Conservation (phyloP, 129 eudicot species). For the Chrysanthemum lavandulifolium region DNA sequence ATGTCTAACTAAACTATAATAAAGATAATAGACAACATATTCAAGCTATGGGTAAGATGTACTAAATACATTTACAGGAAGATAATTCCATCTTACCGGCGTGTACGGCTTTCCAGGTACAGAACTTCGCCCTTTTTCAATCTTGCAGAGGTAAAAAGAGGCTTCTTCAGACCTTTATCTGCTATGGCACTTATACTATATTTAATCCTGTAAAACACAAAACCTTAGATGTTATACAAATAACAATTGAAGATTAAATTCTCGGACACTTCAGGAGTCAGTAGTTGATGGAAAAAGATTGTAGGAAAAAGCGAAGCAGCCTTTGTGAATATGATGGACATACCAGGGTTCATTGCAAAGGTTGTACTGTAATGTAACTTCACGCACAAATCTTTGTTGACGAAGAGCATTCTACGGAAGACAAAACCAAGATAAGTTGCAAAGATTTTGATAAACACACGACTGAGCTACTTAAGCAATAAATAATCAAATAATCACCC, state of each 20-base stretch:
- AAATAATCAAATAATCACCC: background rate
- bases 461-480: background rate
- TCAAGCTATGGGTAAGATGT: background rate
- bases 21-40: background rate
- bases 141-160: conserved; percentile 89
- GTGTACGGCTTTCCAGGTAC: conserved; percentile 78
- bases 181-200: conserved; percentile 92
- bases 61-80: background rate
- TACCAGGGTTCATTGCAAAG: conserved; percentile 99
- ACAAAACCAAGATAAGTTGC: conserved; percentile 13
- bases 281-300: background rate
- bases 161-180: conserved; percentile 92
- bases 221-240: background rate
- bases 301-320: background rate
- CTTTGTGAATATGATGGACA: conserved; percentile 16
- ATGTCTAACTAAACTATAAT: background rate
- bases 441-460: background rate
- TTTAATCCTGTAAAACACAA: conserved; percentile 59
- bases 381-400: conserved; percentile 93
- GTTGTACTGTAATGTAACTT: conserved; percentile 90
- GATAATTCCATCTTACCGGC: conserved; percentile 49
- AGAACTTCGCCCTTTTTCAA: conserved; percentile 95
- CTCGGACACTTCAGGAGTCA: background rate
- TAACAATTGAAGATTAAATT: conserved; percentile 11
- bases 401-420: conserved; percentile 73